Base-by-base conservation (phyloP, 192 early-diverging fungal genomes). In the Obelidium mucronatum region DNA sequence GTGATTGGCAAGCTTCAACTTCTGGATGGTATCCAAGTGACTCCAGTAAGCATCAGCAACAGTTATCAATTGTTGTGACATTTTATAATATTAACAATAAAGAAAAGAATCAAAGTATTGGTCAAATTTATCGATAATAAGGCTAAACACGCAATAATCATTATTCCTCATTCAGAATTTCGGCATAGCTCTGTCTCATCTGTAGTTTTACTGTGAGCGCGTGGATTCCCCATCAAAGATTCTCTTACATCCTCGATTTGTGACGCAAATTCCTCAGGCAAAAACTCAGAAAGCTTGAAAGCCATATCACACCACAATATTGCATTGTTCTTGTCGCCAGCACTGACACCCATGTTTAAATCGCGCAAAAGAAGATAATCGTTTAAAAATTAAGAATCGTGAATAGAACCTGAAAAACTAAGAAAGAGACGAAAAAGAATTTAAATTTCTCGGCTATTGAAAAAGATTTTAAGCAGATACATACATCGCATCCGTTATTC, bases 401-500 rank as follows among this genome's bases (percentile, higher is more conserved):
- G 6, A 30, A 59, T 19, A 59, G 8, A 24, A 59, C 56, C 56
- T 69, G 24, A 52, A 42, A 31, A 72, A 72, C 40, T 72, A n/a
- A 24, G 36, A 59, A 39, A 72, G 31, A 59, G 37, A 34, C 31
- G n/a, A 8, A 26, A 17, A 39, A 40, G 26, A 59, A 72, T 22
- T 26, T 11, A 37, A 65, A 36, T 65, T 13, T 11, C 33, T 8
- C 15, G 6, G 19, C n/a, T 37, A 11, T 11, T 11, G 11, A 65
- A 31, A 65, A 37, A 65, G 39, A 65, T 26, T 26, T 0, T 35
- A 59, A 13, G 11, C 22, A 31, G 11, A 65, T 34, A 67, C 69
- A 42, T 33, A 74, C 72, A 63, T 74, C 72, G 1, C 72, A 74
- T 40, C 72, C 72, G 39, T 74, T 36, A 39, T 74, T 74, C 72